A percentile compares a stretch with the other conserved stretches of the same genome.
Evolutionary conservation across 208 protist species (phyloP).

Genomic region (Acanthamoeba castellanii): DNA sequence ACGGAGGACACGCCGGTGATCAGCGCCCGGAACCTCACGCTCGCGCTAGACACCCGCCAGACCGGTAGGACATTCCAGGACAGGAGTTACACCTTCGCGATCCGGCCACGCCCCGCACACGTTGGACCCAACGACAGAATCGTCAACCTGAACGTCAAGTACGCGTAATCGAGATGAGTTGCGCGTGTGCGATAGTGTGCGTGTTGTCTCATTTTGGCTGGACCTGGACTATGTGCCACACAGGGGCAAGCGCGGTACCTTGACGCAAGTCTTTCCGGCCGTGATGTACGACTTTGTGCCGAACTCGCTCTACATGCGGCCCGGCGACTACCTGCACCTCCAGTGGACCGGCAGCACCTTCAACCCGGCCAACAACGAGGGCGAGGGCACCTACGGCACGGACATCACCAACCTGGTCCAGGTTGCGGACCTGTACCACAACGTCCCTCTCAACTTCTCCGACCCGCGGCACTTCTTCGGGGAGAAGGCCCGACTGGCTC

Average conservation of each 20-base stretch:
- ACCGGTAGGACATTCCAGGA: conserved; percentile 93
- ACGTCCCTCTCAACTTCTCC: conserved; percentile 37
- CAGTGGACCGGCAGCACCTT: conserved; percentile 91
- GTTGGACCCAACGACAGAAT: conserved; percentile 81
- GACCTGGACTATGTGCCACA: neutral
- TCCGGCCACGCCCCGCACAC: conserved; percentile 75
- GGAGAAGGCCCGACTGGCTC: neutral
- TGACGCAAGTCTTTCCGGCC: conserved; percentile 89
- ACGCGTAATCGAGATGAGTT: neutral
- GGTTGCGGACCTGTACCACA: conserved; percentile 34
- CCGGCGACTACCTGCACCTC: conserved; percentile 90
- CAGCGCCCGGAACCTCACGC: conserved; percentile 78
- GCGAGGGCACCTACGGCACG: conserved; percentile 84
- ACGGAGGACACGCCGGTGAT: neutral
- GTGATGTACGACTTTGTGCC: conserved; percentile 92
- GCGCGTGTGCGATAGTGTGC: too few species aligned
- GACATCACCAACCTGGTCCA: conserved; percentile 91
- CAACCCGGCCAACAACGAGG: conserved; percentile 86
- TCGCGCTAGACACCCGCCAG: conserved; percentile 91
- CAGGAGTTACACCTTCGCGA: conserved; percentile 88
- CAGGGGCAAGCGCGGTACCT: conserved; percentile 92
- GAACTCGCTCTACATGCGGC: conserved; percentile 77
- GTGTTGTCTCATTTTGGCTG: too few species aligned
- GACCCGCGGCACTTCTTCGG: conserved; percentile 45
- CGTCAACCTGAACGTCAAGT: conserved; percentile 90